A percentile compares a stretch with the other conserved stretches of the same genome.
Conservation (phyloP, 768 basidiomycete genomes). For the Amanita rubescens region DNA sequence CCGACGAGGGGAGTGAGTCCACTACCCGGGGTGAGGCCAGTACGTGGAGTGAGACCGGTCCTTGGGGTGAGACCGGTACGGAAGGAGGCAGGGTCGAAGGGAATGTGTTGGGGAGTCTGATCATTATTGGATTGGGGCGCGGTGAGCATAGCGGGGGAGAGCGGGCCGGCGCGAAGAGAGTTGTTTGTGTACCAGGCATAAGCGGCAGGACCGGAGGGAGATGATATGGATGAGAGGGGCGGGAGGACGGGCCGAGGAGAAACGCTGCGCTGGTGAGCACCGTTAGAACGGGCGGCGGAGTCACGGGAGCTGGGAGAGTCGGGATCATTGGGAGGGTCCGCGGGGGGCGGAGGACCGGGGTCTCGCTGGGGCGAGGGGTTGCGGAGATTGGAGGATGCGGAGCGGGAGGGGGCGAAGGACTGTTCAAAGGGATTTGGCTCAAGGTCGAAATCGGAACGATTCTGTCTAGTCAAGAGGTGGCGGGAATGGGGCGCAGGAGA, state of each 20-base stretch:
- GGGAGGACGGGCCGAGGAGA: slow-evolving; percentile 71
- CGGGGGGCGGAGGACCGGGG: slow-evolving; percentile 23
- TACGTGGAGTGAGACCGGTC: slow-evolving; percentile 81
- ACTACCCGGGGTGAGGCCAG: slow-evolving; percentile 68
- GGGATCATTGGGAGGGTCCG: slow-evolving; percentile 25
- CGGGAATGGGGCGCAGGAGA: slow-evolving; percentile 15
- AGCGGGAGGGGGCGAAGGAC: slow-evolving; percentile 60
- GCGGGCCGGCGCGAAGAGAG: slow-evolving; percentile 86
- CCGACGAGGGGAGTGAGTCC: slow-evolving; percentile 78
- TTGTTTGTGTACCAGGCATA: slow-evolving; percentile 65
- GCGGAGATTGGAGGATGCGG: slow-evolving; percentile 44
- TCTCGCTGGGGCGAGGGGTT: slow-evolving; percentile 27
- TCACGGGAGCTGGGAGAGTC: slow-evolving; percentile 12
- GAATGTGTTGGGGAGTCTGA: slow-evolving; percentile 32
- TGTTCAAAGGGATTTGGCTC: slow-evolving; percentile 96
- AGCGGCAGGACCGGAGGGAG: slow-evolving; percentile 50
- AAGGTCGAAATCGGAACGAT: slow-evolving; percentile 59
- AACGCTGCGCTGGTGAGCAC: slow-evolving; percentile 26
- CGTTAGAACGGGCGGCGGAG: slow-evolving; percentile 18
- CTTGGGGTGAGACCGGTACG: slow-evolving; percentile 84
- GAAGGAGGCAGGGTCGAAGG: slow-evolving; percentile 68
- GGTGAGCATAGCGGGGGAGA: slow-evolving; percentile 94
- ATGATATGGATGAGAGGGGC: slow-evolving; percentile 72
- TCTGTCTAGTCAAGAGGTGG: slow-evolving; percentile 33
- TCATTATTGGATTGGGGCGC: slow-evolving; percentile 60